Conservation (phyloP, 805 yeast species). For the Lachancea lanzarotensis region DNA sequence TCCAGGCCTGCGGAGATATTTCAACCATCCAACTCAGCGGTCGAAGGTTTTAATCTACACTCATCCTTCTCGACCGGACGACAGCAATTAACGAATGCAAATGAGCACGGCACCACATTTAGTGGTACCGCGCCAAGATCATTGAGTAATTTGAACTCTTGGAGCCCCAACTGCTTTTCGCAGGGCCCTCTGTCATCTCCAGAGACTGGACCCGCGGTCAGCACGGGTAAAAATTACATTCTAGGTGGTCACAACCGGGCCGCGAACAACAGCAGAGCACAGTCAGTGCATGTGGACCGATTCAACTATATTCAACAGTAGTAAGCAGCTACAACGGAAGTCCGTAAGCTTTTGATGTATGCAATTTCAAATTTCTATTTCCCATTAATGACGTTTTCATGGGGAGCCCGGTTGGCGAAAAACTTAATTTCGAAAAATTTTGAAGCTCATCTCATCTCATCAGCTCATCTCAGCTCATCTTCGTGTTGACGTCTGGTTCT, state of each 20-base stretch:
- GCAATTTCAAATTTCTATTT: no score
- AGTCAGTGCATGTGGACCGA: conserved; percentile 31
- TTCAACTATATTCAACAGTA: conserved; percentile 15
- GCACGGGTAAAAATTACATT: conserved; percentile 31
- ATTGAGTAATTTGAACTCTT: background rate
- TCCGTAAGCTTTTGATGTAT: background rate
- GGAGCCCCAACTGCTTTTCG: conserved; percentile 4
- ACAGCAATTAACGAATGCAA: background rate
- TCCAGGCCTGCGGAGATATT: background rate
- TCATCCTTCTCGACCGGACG: background rate
- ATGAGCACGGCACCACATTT: background rate
- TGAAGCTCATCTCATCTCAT: conserved; percentile 10
- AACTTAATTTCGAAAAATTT: conserved; percentile 6
- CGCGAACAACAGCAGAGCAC: conserved; percentile 30
- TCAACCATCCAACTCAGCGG: background rate
- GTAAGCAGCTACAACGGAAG: background rate
- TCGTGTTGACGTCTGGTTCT: background rate
- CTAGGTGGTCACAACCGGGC: conserved; percentile 29
- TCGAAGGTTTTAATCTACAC: background rate
- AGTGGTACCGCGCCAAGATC: background rate
- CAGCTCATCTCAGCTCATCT: background rate
- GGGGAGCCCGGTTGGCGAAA: background rate
- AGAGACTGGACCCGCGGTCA: conserved; percentile 11
- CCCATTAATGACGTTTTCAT: background rate
- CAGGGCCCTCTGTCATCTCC: conserved; percentile 2